Base-by-base conservation (phyloP, 1,284 basidiomycete species). In the Sporisorium sorghi region DNA sequence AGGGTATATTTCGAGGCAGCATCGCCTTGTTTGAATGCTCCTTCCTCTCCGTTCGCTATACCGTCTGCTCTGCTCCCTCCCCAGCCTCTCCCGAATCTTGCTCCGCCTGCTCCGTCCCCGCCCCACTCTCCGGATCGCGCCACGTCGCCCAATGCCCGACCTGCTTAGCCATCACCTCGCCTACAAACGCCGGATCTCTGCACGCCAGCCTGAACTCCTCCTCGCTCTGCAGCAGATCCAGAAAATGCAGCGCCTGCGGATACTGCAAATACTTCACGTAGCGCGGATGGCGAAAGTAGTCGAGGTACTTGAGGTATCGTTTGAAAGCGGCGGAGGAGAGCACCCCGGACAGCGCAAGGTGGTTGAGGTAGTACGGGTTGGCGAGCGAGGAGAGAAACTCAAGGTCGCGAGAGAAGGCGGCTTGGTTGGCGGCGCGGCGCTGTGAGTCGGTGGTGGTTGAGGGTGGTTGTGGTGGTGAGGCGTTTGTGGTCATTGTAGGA, bases 101-200 rank as follows among this genome's bases (percentile, higher is more conserved):
- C 14, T 12, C 52, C 0, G 21, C 28, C 12, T 32, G 23, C 24
- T 39, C 58, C 12, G 55, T n/a, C n/a, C n/a, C 54, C 9, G 61
- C 28, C 3, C n/a, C 32, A 32, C 26, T 57, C 28, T 72, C 63
- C 21, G 69, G 48, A 64, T 72, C 75, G 33, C 58, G 61, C 81
- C 79, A 82, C 17, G 79, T 80, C 10, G 79, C 76, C 81, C 81
- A 82, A 51, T 82, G 81, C 5, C 61, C 76, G 4, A 81, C 56
- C 67, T 79, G 76, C 14, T 64, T 73, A 3, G 66, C 68, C 48
- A 78, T 80, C 17, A 76, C 73, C 37, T 78, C 76, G 19, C 74
- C 73, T 11, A 73, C 79, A 73, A 80, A 82, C 2, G 58, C 81
- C 6, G 68, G 54, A 58, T 76, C 71, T 15, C 64, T 65, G 9